These are phyloP conservation scores for Kodamaea fukazawae DNA, from an alignment of 805 yeast genomes.

Conservation along the genomic window DNA sequence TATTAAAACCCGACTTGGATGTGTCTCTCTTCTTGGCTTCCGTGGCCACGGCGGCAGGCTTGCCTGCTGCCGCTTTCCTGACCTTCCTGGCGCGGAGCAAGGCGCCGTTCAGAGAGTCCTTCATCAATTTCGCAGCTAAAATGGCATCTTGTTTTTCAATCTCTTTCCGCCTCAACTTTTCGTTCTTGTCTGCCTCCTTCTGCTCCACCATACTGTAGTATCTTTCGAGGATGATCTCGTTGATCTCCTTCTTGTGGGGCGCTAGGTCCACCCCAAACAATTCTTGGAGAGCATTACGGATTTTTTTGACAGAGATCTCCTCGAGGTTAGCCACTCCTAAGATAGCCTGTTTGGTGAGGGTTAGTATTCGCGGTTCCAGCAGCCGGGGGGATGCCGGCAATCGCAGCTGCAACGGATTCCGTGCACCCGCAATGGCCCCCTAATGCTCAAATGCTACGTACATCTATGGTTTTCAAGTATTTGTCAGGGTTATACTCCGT, in stretches of 20 bases:
- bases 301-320: conserved; percentile 65
- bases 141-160: conserved; percentile 49
- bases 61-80: conserved; percentile 15
- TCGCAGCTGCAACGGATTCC: too few relatives aligned
- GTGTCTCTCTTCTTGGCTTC: conserved; percentile 13
- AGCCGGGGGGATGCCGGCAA: too few relatives aligned
- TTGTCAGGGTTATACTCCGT: conserved; percentile 25
- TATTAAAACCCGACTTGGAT: conserved; percentile 39
- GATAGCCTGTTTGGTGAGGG: conserved; percentile 53
- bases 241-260: conserved; percentile 51
- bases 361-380: conserved; percentile 4
- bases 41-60: conserved; percentile 13
- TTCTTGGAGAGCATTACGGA: conserved; percentile 70
- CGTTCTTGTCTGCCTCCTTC: conserved; percentile 26
- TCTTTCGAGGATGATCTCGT: conserved; percentile 57
- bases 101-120: conserved; percentile 21
- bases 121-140: conserved; percentile 51
- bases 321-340: conserved; percentile 67
- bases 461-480: conserved; percentile 65
- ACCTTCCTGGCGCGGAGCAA: conserved; percentile 18
- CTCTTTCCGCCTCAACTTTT: conserved; percentile 25
- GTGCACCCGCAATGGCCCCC: too few relatives aligned
- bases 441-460: conserved; percentile 30
- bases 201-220: conserved; percentile 48
- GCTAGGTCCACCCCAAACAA: conserved; percentile 56